Conservation (phyloP, 306 rosid genomes). For the Fragaria iinumae region DNA sequence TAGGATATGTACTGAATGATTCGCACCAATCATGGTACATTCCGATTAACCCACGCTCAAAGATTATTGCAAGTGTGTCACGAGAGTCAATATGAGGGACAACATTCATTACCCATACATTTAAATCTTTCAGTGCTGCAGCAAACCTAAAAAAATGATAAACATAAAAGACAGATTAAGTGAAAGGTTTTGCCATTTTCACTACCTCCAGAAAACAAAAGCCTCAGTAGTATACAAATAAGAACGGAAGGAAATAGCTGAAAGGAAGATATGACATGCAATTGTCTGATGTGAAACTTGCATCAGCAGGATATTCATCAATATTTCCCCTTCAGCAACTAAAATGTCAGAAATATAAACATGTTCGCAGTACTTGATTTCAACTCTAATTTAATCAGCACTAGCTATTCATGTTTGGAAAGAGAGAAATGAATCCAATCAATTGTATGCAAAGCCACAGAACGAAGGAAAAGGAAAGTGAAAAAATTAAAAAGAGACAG, state of each 20-base stretch:
- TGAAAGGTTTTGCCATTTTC: not conserved
- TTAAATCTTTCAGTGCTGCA: slow-evolving; percentile 59
- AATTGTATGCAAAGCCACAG: not conserved
- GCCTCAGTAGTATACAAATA: not conserved
- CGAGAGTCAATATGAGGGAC: slow-evolving; percentile 65
- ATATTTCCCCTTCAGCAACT: not conserved
- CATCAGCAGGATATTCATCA: not conserved
- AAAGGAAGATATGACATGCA: not conserved
- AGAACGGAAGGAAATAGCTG: not conserved
- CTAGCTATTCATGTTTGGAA: not conserved
- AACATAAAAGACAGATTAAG: not conserved
- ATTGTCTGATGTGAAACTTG: not conserved
- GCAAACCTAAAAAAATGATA: slow-evolving; percentile 56
- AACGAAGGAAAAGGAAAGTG: not conserved
- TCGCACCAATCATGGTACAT: slow-evolving; percentile 91
- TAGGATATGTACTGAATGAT: slow-evolving; percentile 75
- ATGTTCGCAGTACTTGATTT: not conserved
- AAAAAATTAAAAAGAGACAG: not conserved
- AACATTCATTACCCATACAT: slow-evolving; percentile 84
- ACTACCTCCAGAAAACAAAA: slow-evolving; percentile 5
- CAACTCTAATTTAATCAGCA: not conserved
- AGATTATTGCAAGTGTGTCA: slow-evolving; percentile 70
- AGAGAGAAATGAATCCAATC: not conserved
- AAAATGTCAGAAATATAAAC: not conserved
- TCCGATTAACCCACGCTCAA: slow-evolving; percentile 78